These are phyloP conservation scores for Rhodotorula sphaerocarpa DNA, from an alignment of 768 basidiomycete genomes.

Conservation along the genomic window DNA sequence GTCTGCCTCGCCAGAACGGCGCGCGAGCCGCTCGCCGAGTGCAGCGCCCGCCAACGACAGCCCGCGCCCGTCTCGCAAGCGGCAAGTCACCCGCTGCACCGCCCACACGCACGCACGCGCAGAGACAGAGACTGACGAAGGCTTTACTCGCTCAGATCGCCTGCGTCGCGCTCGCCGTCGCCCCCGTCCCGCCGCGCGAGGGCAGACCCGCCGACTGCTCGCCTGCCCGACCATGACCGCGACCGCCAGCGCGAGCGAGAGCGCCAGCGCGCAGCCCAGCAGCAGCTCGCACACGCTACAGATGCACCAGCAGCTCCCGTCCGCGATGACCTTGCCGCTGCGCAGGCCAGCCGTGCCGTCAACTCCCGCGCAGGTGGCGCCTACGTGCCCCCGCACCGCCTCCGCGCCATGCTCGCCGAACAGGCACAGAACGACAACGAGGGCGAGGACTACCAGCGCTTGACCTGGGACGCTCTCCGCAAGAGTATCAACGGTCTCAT, in stretches of 20 bases:
- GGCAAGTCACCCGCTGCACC: constrained; percentile 12
- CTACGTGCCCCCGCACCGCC: constrained; percentile 88
- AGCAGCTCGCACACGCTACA: constrained; percentile 56
- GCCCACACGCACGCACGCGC: background rate
- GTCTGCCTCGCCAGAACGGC: constrained; percentile 3
- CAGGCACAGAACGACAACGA: constrained; percentile 75
- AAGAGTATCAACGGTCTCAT: constrained; percentile 99
- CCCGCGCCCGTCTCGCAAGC: constrained; percentile 16
- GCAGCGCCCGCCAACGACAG: background rate
- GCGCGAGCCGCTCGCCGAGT: background rate
- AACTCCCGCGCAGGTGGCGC: constrained; percentile 78
- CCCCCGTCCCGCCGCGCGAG: constrained; percentile 25
- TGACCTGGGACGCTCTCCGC: constrained; percentile 95
- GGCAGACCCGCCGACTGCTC: constrained; percentile 10
- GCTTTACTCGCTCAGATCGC: constrained; percentile 14
- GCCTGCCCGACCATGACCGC: constrained; percentile 60
- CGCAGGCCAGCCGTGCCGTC: constrained; percentile 38
- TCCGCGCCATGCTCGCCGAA: constrained; percentile 67
- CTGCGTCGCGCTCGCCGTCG: constrained; percentile 23
- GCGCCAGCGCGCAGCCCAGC: constrained; percentile 63
- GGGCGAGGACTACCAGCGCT: constrained; percentile 79
- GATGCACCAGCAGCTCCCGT: constrained; percentile 50
- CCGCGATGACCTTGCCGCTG: constrained; percentile 47
- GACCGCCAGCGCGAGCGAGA: constrained; percentile 67
- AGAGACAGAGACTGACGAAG: background rate